Evolutionary conservation across 768 basidiomycete species (phyloP), one percentile per base, ranked within the genome.

Genomic region (Lepiota subincarnata): DNA sequence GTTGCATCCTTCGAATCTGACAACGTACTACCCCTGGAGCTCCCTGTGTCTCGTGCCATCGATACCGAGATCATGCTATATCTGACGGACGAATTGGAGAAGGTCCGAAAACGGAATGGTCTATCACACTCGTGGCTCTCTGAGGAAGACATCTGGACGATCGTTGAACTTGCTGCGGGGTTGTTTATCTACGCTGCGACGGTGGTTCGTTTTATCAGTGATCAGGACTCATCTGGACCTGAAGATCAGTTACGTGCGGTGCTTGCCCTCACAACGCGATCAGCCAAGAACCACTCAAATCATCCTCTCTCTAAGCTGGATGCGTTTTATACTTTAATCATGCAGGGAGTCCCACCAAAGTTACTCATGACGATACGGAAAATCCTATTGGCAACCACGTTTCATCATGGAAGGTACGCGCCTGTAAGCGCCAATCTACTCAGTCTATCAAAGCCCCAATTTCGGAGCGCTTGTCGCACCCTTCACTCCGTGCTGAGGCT

Each of bases 291-390:
- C 4, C 8, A 7, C 16, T 31, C 31, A 31, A 11, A 31, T 20
- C 48, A 50, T n/a, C 39, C 49, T 7, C 26, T 50, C 12, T 42
- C 40, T 1, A 24, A 50, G 7, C 39, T 50, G 11, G 49, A 50
- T 34, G 4, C 14, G 6, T 42, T 50, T 6, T 50, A 50, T 18
- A 31, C 3, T 20, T 6, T 50, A 2, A 50, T 50, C 39, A 31
- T 50, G 39, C 39, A 40, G 12, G 16, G 28, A 4, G 16, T 50
- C 6, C 49, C 28, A 20, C 8, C 40, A 6, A 50, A 14, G 16
- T 5, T 31, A 18, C 49, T 50, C 18, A 16, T 5, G 4, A 40
- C 13, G 7, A 12, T 16, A 8, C 40, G 20, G 26, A 31, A 31
- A 24, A 34, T 50, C n/a, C 39, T 50, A 4, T 39, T 42, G 5